A percentile compares a stretch with the other conserved stretches of the same genome.
phyloP scores from a whole-genome alignment of 2,329 filamentous ascomycete species.

The Monilinia polystroma region DNA sequence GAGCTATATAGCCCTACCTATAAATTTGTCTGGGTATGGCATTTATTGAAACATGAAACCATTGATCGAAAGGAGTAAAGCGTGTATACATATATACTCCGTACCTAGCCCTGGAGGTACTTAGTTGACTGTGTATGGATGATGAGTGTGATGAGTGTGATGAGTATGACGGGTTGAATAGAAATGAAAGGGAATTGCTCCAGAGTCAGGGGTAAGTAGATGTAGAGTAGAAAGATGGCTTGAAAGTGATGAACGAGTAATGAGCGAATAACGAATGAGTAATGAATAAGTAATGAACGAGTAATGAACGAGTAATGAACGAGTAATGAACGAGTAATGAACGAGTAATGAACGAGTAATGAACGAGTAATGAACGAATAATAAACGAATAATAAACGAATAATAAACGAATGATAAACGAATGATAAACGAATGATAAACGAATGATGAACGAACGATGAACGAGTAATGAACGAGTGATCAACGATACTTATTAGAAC shows the following conservation, averaged over 20 bases:
- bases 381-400: too few species aligned
- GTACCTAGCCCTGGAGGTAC: too few species aligned
- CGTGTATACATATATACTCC: background rate
- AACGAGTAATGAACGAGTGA: background rate
- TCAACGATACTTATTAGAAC: background rate
- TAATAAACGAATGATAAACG: too few species aligned
- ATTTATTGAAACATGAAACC: slow-evolving; percentile 12
- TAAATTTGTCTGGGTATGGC: background rate
- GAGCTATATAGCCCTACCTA: slow-evolving; percentile 10
- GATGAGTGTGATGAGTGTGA: background rate
- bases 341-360: too few species aligned
- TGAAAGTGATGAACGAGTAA: background rate
- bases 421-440: too few species aligned
- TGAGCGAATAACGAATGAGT: background rate
- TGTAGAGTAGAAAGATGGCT: too few species aligned
- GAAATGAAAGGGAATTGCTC: slow-evolving; percentile 14
- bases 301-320: too few species aligned
- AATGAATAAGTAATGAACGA: too few species aligned
- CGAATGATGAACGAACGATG: too few species aligned
- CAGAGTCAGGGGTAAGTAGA: slow-evolving; percentile 18
- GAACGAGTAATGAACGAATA: too few species aligned
- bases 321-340: too few species aligned
- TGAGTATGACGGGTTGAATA: background rate
- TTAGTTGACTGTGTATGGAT: too few species aligned
- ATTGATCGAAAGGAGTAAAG: slow-evolving; percentile 9